A percentile compares a stretch with the other conserved stretches of the same genome.
These are phyloP conservation scores for Lichtheimia corymbifera DNA, from an alignment of 371 early-diverging fungal species.

Conservation along the genomic window DNA sequence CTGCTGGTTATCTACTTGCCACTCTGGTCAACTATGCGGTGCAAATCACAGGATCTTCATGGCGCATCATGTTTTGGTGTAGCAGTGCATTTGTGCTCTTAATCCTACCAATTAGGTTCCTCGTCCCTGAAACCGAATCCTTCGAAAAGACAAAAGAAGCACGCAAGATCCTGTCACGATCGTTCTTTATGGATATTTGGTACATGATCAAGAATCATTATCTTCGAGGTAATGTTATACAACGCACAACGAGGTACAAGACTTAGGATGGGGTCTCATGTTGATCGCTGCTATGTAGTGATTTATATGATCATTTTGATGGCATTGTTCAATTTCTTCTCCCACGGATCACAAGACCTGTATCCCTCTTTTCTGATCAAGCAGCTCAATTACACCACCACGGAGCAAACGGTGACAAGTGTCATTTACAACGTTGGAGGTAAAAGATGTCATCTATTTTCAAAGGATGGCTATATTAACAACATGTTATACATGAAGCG, in stretches of 20 bases:
- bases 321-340: slow-evolving; percentile 69
- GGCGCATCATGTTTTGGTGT: slow-evolving; percentile 76
- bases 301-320: slow-evolving; percentile 62
- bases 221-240: slow-evolving; percentile 26
- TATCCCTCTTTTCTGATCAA: slow-evolving; percentile 68
- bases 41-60: slow-evolving; percentile 45
- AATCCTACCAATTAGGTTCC: slow-evolving; percentile 58
- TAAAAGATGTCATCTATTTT: slow-evolving; percentile 46
- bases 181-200: slow-evolving; percentile 41
- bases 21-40: slow-evolving; percentile 61
- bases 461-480: not conserved
- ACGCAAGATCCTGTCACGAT: slow-evolving; percentile 30
- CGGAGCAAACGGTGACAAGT: slow-evolving; percentile 58
- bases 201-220: slow-evolving; percentile 55
- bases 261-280: not conserved
- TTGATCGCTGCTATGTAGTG: slow-evolving; percentile 14
- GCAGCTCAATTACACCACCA: slow-evolving; percentile 55
- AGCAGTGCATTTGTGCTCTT: slow-evolving; percentile 64
- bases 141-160: slow-evolving; percentile 49
- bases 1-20: slow-evolving; percentile 68
- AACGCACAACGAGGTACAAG: too few species aligned
- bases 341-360: slow-evolving; percentile 73
- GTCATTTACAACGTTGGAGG: slow-evolving; percentile 69
- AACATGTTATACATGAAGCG: not conserved
- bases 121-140: slow-evolving; percentile 66